Evolutionary conservation across 176 grass and related monocot genomes (phyloP).

Genomic region (Triticum urartu): DNA sequence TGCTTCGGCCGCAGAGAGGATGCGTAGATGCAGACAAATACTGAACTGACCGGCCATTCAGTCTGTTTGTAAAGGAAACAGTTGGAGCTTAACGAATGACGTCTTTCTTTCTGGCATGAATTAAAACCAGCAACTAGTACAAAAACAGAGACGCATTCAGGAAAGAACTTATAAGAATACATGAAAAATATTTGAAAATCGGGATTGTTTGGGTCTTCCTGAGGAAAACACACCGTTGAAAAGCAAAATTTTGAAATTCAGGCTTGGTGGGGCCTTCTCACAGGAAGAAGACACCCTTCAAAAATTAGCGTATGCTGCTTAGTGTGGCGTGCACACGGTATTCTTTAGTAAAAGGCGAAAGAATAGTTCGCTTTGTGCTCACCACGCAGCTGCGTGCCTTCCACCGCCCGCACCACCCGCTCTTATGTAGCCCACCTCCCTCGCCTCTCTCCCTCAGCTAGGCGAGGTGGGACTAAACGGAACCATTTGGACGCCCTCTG

Average conservation of each 20-base stretch:
- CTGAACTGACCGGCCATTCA: too few species aligned
- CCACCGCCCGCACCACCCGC: accelerated
- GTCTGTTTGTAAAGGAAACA: too few species aligned
- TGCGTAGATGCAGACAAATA: too few species aligned
- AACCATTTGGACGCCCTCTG: too few species aligned
- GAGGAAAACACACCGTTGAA: too few species aligned
- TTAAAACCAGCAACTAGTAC: too few species aligned
- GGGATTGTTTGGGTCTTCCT: too few species aligned
- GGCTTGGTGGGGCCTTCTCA: not conserved
- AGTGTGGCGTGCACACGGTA: conserved; percentile 44
- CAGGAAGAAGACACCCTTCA: not conserved
- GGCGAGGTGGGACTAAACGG: not conserved
- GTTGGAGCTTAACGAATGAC: too few species aligned
- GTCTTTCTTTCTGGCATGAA: too few species aligned
- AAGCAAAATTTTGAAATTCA: not conserved
- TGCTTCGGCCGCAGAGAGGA: too few species aligned
- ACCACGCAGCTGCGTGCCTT: conserved; percentile 44
- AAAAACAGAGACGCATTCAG: too few species aligned
- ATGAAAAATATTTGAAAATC: too few species aligned
- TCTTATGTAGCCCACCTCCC: not conserved
- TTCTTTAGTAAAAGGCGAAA: conserved; percentile 95
- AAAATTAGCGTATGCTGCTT: conserved; percentile 46
- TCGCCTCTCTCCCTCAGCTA: not conserved
- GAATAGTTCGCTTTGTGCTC: conserved; percentile 72
- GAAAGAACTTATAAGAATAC: accelerated